These are phyloP conservation scores for Mycena amicta DNA, from an alignment of 768 basidiomycete species.

Conservation along the genomic window DNA sequence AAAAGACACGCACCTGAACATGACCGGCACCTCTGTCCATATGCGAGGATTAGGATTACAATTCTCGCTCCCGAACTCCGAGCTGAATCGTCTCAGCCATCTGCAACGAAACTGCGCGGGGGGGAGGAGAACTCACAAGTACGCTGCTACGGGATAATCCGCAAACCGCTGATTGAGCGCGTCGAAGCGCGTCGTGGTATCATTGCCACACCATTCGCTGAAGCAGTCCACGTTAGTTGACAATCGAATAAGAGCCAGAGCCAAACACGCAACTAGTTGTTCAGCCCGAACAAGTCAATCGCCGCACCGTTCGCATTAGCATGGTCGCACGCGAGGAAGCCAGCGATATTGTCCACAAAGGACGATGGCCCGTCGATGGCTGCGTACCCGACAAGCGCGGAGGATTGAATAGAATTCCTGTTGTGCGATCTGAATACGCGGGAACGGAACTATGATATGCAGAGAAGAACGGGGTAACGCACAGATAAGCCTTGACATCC, in stretches of 20 bases:
- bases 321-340: slow-evolving; percentile 79
- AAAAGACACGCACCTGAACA: slow-evolving; percentile 42
- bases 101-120: too few relatives aligned
- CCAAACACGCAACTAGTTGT: slow-evolving; percentile 68
- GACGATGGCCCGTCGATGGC: slow-evolving; percentile 72
- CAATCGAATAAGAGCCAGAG: not conserved
- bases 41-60: slow-evolving; percentile 49
- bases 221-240: slow-evolving; percentile 12
- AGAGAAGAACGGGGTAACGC: slow-evolving; percentile 44
- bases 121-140: slow-evolving; percentile 95
- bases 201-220: slow-evolving; percentile 84
- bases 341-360: slow-evolving; percentile 70
- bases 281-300: slow-evolving; percentile 87
- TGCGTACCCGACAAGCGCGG: slow-evolving; percentile 80
- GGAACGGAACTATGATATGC: slow-evolving; percentile 6
- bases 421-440: slow-evolving; percentile 12
- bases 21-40: slow-evolving; percentile 78
- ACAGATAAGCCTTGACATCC: slow-evolving; percentile 59
- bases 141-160: slow-evolving; percentile 76
- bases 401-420: slow-evolving; percentile 67
- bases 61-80: slow-evolving; percentile 27
- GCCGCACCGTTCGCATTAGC: slow-evolving; percentile 55
- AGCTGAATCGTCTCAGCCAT: too few relatives aligned
- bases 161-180: slow-evolving; percentile 55
- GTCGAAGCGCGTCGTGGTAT: slow-evolving; percentile 59